phyloP scores from a whole-genome alignment of 345 rosid species.

The Gossypium thurberi region DNA sequence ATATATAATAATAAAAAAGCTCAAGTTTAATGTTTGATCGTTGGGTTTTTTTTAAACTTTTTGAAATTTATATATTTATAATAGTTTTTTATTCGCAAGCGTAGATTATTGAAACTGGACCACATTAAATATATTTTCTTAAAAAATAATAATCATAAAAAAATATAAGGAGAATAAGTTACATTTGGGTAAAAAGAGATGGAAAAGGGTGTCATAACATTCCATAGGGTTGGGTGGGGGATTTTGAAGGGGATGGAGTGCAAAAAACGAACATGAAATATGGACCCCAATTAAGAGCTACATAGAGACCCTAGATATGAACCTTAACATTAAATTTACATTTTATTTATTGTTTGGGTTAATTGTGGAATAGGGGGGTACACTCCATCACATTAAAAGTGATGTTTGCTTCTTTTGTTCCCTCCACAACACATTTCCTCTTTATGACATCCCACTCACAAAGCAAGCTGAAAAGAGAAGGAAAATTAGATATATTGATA shows the following conservation, averaged over 20 bases:
- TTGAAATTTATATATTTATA: too few species aligned
- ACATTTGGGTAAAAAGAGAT: slow-evolving; percentile 13
- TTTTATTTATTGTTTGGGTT: too few species aligned
- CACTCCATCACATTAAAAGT: slow-evolving; percentile 15
- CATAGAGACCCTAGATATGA: slow-evolving; percentile 14
- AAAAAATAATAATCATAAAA: too few species aligned
- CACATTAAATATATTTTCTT: too few species aligned
- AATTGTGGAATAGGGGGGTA: slow-evolving; percentile 3
- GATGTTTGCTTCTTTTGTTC: neutral
- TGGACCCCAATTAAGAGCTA: slow-evolving; percentile 15
- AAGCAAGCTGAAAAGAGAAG: slow-evolving; percentile 10
- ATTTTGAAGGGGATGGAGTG: slow-evolving; percentile 6
- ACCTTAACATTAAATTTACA: neutral
- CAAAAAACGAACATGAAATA: slow-evolving; percentile 14
- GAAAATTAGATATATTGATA: too few species aligned
- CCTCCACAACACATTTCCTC: slow-evolving; percentile 6
- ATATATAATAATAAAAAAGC: fast-evolving
- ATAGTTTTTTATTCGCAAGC: too few species aligned
- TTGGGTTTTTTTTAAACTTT: too few species aligned
- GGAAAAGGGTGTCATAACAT: slow-evolving; percentile 22
- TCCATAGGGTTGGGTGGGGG: slow-evolving; percentile 17
- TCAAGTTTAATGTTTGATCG: too few species aligned
- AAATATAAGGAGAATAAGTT: neutral
- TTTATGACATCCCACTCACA: slow-evolving; percentile 16
- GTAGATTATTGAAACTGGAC: too few species aligned